Conservation (phyloP, 2,329 filamentous ascomycete species). For the Fusarium sp. region DNA sequence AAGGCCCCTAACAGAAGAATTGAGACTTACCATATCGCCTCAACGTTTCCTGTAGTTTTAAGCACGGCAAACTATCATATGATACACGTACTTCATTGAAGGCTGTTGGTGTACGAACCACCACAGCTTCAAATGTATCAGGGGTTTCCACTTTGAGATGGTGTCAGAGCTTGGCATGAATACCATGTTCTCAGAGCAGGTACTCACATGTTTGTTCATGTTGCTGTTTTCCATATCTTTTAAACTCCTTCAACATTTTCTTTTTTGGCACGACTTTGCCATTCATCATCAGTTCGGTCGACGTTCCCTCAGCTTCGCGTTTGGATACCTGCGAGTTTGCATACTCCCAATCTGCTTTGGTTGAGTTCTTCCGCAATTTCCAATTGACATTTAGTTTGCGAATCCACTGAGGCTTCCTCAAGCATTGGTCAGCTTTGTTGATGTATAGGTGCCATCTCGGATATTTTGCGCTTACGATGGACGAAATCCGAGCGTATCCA, state of each 20-base stretch:
- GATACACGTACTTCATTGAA: rapidly evolving
- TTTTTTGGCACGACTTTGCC: neutral
- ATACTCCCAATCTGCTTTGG: conserved; percentile 3
- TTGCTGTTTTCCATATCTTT: neutral
- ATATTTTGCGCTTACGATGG: neutral
- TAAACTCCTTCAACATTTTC: neutral
- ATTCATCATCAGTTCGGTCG: neutral
- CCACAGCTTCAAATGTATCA: rapidly evolving
- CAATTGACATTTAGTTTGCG: conserved; percentile 4
- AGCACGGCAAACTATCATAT: neutral
- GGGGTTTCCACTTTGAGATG: rapidly evolving
- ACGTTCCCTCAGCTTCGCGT: neutral
- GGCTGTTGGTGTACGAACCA: neutral
- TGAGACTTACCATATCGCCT: neutral
- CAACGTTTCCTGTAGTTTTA: neutral
- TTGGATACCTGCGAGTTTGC: neutral
- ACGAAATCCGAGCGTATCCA: neutral
- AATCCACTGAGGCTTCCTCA: conserved; percentile 11
- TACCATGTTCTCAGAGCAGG: rapidly evolving
- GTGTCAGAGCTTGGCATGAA: rapidly evolving
- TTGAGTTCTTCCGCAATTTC: conserved; percentile 20
- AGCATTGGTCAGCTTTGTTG: rapidly evolving
- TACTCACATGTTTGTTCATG: rapidly evolving
- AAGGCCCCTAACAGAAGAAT: too few relatives aligned
- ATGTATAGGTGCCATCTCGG: rapidly evolving